Evolutionary conservation across 805 yeast genomes (phyloP).

Genomic region (Brettanomyces nanus): DNA sequence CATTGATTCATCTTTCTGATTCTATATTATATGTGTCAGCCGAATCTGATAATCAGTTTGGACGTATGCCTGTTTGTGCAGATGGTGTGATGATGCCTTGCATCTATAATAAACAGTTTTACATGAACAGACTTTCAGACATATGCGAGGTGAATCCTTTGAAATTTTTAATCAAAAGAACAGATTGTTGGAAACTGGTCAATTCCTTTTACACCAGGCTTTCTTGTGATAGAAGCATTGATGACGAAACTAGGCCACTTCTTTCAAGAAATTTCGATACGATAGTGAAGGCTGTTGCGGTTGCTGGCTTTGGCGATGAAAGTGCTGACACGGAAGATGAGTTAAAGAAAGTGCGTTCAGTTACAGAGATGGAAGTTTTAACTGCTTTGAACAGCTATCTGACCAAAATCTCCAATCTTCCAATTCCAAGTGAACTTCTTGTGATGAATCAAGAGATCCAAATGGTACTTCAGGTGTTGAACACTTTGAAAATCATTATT

Average conservation of each 20-base stretch:
- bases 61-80: slow-evolving; percentile 14
- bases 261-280: slow-evolving; percentile 46
- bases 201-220: slow-evolving; percentile 38
- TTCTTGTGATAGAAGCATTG: slow-evolving; percentile 34
- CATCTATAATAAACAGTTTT: slow-evolving; percentile 48
- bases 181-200: slow-evolving; percentile 39
- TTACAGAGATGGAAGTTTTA: slow-evolving; percentile 42
- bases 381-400: slow-evolving; percentile 40
- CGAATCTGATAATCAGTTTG: slow-evolving; percentile 6
- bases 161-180: slow-evolving; percentile 38
- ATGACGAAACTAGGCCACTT: slow-evolving; percentile 37
- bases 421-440: slow-evolving; percentile 32
- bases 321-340: slow-evolving; percentile 4
- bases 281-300: slow-evolving; percentile 34
- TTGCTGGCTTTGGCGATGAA: slow-evolving; percentile 29
- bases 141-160: slow-evolving; percentile 42
- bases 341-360: slow-evolving; percentile 6
- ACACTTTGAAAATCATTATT: slow-evolving; percentile 61
- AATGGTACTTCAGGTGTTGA: slow-evolving; percentile 51
- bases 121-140: slow-evolving; percentile 43
- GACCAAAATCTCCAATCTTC: slow-evolving; percentile 30
- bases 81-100: slow-evolving; percentile 29
- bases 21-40: slow-evolving; percentile 8
- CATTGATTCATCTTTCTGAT: slow-evolving; percentile 38
- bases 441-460: slow-evolving; percentile 57